These are phyloP conservation scores for Phytopythium aichiense DNA, from an alignment of 352 stramenopile species.

Conservation along the genomic window DNA sequence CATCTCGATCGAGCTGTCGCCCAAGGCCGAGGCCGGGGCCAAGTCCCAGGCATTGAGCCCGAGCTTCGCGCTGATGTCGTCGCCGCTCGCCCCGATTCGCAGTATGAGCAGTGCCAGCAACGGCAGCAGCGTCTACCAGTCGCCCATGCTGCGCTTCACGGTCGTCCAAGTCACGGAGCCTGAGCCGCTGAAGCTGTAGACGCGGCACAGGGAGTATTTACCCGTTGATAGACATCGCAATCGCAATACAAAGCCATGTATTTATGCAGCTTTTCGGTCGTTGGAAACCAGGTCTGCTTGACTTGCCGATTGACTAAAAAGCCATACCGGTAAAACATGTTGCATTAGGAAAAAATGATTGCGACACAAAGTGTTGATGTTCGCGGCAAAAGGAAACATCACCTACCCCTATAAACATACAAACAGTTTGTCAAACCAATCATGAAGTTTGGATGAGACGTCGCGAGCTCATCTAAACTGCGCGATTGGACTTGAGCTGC, in stretches of 20 bases:
- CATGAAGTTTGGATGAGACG: background rate
- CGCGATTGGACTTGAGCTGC: constrained; percentile 2
- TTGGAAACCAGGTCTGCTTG: too few relatives aligned
- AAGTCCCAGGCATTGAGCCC: constrained; percentile 15
- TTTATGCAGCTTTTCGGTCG: background rate
- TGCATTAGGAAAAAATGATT: too few relatives aligned
- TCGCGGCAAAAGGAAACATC: too few relatives aligned
- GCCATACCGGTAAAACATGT: too few relatives aligned
- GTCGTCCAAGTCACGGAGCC: background rate
- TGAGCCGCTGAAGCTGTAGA: background rate
- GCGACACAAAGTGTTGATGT: too few relatives aligned
- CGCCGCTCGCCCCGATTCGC: constrained; percentile 16
- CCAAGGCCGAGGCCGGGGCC: constrained; percentile 17
- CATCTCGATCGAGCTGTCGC: constrained; percentile 22
- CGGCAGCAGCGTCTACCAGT: constrained; percentile 1
- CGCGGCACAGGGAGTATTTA: constrained; percentile 1
- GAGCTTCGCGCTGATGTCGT: constrained; percentile 21
- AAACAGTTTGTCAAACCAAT: background rate
- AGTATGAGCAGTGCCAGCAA: constrained; percentile 8
- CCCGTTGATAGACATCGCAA: background rate
- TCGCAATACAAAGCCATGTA: background rate
- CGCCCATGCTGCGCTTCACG: background rate
- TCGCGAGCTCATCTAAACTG: constrained; percentile 1
- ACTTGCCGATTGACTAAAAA: too few relatives aligned
- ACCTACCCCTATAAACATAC: too few relatives aligned